Percentiles rank a stretch among this genome's conserved stretches.
Conservation (phyloP, 1,284 basidiomycete genomes). For the Xanthoconium separans region DNA sequence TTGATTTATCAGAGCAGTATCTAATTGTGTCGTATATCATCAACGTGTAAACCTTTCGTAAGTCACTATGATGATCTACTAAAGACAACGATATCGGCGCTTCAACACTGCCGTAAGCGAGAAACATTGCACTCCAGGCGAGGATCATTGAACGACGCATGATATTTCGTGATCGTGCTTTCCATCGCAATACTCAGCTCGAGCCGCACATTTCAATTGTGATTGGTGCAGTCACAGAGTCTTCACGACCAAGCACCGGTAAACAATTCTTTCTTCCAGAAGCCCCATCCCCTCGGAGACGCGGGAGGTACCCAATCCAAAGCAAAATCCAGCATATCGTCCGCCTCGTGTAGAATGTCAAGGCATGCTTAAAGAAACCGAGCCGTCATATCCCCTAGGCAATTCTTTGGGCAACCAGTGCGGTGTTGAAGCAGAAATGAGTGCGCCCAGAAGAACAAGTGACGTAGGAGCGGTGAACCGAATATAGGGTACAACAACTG, state of each 20-base stretch:
- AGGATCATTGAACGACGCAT: neutral
- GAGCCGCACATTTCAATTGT: conserved; percentile 1
- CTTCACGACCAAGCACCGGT: conserved; percentile 9
- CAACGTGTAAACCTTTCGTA: conserved; percentile 11
- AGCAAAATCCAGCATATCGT: conserved; percentile 10
- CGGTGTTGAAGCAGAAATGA: conserved; percentile 31
- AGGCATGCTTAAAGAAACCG: conserved; percentile 11
- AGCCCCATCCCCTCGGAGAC: conserved; percentile 30
- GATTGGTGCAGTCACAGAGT: conserved; percentile 4
- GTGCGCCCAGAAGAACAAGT: conserved; percentile 34
- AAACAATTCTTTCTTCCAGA: conserved; percentile 21
- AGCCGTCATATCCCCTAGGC: conserved; percentile 5
- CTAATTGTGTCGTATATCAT: conserved; percentile 7
- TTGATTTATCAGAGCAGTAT: neutral
- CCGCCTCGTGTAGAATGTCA: conserved; percentile 21
- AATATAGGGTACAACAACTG: conserved; percentile 29
- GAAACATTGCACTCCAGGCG: neutral
- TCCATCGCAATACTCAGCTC: neutral
- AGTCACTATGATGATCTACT: neutral
- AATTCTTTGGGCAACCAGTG: conserved; percentile 11
- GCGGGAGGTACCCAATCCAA: conserved; percentile 21
- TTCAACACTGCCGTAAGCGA: neutral
- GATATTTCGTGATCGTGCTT: neutral
- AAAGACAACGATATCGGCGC: neutral
- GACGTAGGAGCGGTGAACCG: conserved; percentile 31